Evolutionary conservation across 768 basidiomycete species (phyloP), one percentile per base, ranked within the genome.

Genomic region (Boletellus emodensis): DNA sequence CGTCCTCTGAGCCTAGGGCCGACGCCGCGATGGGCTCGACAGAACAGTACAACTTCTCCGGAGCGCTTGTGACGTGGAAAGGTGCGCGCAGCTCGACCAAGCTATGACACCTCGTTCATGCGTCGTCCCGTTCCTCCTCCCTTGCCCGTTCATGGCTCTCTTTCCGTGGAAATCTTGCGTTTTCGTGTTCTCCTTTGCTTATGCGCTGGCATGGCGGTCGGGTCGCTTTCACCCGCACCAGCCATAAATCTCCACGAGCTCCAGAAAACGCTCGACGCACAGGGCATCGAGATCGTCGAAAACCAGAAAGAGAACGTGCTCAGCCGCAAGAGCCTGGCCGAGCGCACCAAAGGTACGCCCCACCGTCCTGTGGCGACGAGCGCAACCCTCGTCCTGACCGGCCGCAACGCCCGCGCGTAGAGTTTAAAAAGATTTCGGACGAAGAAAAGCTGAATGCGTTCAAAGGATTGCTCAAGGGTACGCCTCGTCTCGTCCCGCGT

Each of bases 301-400:
- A 94, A 94, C 71, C 94, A 97, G 76, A 99, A 97, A 74, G 95
- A 98, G 74, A 92, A 89, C 57, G 78, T 97, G 40, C 77, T 99
- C 3, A 94, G 94, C 10, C 80, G 96, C 38, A 99, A 97, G 70
- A 87, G 85, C 47, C 76, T 99, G 18, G 91, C 95, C 1, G 96
- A 98, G 72, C 87, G 89, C 67, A 99, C 96, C 0, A 90, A 95
- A 75, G 95, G 95, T 90, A 35, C 10, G 24, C 17, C 46, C 37
- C 13, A 2, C n/a, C 46, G 24, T 26, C 24, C 24, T 26, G 24
- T 4, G 3, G 24, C 24, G 24, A 15, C 8, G 17, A 10, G 9
- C 9, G 14, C 26, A 3, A 3, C 13, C 12, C 3, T 18, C 37
- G 8, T 10, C 12, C 11, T 6, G 28, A 37, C 15, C 6, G 2